Evolutionary conservation across 2,329 filamentous ascomycete species (phyloP), one percentile per base, ranked within the genome.

Genomic region (Hirsutella minnesotensis): DNA sequence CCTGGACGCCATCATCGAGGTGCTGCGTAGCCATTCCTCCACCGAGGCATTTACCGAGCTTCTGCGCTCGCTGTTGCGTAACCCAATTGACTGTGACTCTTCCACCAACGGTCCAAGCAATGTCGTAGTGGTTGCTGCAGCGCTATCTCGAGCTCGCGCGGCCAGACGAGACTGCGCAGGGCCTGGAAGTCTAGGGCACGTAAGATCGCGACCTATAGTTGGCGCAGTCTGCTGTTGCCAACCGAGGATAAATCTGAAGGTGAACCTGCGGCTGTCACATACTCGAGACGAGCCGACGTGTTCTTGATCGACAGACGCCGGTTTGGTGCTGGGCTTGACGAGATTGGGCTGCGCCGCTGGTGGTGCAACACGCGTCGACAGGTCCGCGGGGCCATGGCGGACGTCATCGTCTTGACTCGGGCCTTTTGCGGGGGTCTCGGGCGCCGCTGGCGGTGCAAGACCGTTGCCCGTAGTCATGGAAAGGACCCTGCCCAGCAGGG

Each of bases 211-310:
- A 34, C 81, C 75, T 3, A 73, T 74, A 0, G 68, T 65, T 41
- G 74, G 68, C 48, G 73, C 68, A 18, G 69, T 60, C 20, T 73
- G 73, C 39, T 71, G 63, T 34, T 79, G 70, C 70, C 76, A 82
- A 46, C 83, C 80, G 2, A 88, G 70, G 9, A 81, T 77, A 54
- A 89, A 89, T 47, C 81, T 84, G 67, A 89, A 89, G 46, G 77
- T 71, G 53, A 77, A 86, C 49, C 71, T 67, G 56, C 72, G 63
- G 56, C 74, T 63, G 50, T 77, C 71, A 45, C 63, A 74, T 5
- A 72, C 63, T 1, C 75, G 75, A 2, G 72, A 67, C 9, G 74
- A 77, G 13, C 68, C 69, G n/a, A 68, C 65, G 15, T 73, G 77
- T 22, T 72, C 74, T 13, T 63, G 63, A 42, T 77, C 73, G 3